These are phyloP conservation scores for Sherardia arvensis DNA, from an alignment of 257 asterid species.

Conservation along the genomic window DNA sequence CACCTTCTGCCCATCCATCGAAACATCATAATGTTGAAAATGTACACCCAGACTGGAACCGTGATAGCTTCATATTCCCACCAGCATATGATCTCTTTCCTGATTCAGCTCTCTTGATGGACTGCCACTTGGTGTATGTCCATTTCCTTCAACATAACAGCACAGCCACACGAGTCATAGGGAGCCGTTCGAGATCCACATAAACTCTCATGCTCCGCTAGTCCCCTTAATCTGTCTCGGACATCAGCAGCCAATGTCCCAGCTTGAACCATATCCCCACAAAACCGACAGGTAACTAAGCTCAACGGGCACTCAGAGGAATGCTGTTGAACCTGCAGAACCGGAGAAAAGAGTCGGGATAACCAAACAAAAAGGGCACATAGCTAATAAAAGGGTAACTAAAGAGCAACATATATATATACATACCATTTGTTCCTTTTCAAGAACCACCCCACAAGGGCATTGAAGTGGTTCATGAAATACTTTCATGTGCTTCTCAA, in stretches of 20 bases:
- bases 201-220: conserved; percentile 73
- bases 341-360: neutral
- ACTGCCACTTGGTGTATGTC: too few relatives aligned
- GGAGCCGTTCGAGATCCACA: conserved; percentile 97
- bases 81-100: neutral
- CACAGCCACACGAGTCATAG: conserved; percentile 87
- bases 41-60: too few relatives aligned
- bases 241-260: conserved; percentile 64
- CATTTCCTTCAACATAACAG: too few relatives aligned
- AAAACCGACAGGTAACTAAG: conserved; percentile 68
- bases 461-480: too few relatives aligned
- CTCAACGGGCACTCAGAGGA: conserved; percentile 64
- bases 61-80: too few relatives aligned
- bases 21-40: too few relatives aligned
- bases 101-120: too few relatives aligned
- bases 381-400: neutral
- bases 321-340: conserved; percentile 72
- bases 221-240: conserved; percentile 75
- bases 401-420: neutral
- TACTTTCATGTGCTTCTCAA: too few relatives aligned
- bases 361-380: neutral
- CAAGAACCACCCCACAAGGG: conserved; percentile 70
- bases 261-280: too few relatives aligned
- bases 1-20: too few relatives aligned
- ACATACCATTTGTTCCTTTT: conserved; percentile 84